Base-by-base conservation (phyloP, 2,329 filamentous ascomycete genomes). In the Trichoderma breve region DNA sequence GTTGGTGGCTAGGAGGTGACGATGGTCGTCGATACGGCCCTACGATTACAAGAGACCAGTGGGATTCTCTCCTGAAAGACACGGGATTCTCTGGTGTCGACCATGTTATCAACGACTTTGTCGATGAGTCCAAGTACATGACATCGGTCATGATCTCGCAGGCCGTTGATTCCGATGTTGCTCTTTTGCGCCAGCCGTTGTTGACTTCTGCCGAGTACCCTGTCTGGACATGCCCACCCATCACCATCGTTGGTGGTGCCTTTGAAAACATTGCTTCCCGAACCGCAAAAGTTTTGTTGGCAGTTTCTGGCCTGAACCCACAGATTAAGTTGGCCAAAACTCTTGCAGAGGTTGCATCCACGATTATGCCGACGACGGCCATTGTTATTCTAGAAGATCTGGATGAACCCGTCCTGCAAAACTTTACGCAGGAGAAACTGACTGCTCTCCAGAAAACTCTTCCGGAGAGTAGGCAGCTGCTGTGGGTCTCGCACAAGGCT, bases 1-100 rank as follows among this genome's bases (percentile, higher is more conserved):
- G 78, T 15, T 81, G 79, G 78, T 80, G 77, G 76, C 62, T 77
- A 4, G 77, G 77, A 15, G 43, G 62, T 1, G 71, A 76, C 2
- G 78, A 79, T 7, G 76, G 74, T 3, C 73, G 76, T 1, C 30
- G 26, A 26, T 70, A 73, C 4, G 43, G 58, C 4, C 72, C 74
- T 0, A 72, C 36, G 11, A 39, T 73, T 6, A 21, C 66, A 14
- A 47, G 24, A 6, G 34, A 61, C 11, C 24, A 68, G 5, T 64
- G 66, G 68, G 62, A 71, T 14, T n/a, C 12, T 4, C 6, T 65
- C 6, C 57, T 73, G 6, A 34, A 32, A 15, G 6, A 39, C 12
- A 69, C 57, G 14, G 74, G 72, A 2, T 75, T 74, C 21, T 67
- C 62, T 2, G 74, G 73, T 3, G 28, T 75, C 6, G 71, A 74